Evolutionary conservation across 2,329 filamentous ascomycete genomes (phyloP).

Genomic region (Alternaria metachromatica): DNA sequence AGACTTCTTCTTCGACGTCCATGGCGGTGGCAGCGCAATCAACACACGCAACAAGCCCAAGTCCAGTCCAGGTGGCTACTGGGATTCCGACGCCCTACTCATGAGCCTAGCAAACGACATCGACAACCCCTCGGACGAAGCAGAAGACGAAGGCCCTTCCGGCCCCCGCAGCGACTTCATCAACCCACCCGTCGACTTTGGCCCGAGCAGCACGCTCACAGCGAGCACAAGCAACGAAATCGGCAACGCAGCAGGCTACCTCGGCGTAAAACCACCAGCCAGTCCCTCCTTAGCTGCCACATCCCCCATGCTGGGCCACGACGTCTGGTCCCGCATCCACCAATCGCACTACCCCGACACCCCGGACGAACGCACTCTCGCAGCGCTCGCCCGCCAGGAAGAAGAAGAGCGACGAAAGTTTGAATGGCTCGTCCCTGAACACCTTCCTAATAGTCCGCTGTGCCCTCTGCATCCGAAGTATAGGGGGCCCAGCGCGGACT

Average conservation of each 20-base stretch:
- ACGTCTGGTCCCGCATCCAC: slow-evolving; percentile 23
- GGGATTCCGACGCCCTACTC: slow-evolving; percentile 46
- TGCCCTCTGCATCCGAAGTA: slow-evolving; percentile 54
- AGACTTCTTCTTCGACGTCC: slow-evolving; percentile 44
- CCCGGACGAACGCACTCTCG: slow-evolving; percentile 10
- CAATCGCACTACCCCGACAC: slow-evolving; percentile 2
- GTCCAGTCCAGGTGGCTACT: slow-evolving; percentile 28
- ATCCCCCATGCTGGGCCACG: slow-evolving; percentile 8
- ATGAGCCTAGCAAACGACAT: slow-evolving; percentile 40
- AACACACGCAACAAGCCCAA: slow-evolving; percentile 8
- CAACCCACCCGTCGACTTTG: background rate
- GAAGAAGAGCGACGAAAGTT: slow-evolving; percentile 42
- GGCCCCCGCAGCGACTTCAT: slow-evolving; percentile 6
- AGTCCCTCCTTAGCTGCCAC: background rate
- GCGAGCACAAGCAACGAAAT: background rate
- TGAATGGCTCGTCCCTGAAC: slow-evolving; percentile 53
- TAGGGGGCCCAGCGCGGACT: slow-evolving; percentile 43
- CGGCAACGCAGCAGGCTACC: slow-evolving; percentile 9
- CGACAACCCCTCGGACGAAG: slow-evolving; percentile 9
- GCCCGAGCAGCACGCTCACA: slow-evolving; percentile 2
- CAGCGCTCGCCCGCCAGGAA: slow-evolving; percentile 15
- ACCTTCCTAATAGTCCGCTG: slow-evolving; percentile 52
- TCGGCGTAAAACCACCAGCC: slow-evolving; percentile 11
- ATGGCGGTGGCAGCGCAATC: slow-evolving; percentile 10
- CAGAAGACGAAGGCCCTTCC: slow-evolving; percentile 34